phyloP scores from a whole-genome alignment of 2,329 filamentous ascomycete species.

The Parascedosporium putredinis region DNA sequence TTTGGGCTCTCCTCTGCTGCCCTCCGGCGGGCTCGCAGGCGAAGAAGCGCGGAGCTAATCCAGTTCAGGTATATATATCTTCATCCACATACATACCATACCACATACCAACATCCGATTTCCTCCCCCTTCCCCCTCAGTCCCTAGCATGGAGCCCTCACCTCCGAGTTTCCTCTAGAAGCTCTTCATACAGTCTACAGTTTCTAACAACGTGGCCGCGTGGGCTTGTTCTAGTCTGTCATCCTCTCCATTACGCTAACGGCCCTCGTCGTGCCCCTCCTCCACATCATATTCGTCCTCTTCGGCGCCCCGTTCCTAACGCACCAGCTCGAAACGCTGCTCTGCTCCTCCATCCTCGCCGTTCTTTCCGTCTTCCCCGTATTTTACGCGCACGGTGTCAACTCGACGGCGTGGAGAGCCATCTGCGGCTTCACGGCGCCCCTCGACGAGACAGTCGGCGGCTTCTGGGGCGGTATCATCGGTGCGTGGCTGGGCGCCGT shows the following conservation, averaged over 20 bases:
- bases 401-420: conserved; percentile 58
- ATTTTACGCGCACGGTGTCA: conserved; percentile 77
- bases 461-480: conserved; percentile 62
- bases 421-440: conserved; percentile 59
- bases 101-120: too few species aligned
- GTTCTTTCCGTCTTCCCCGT: conserved; percentile 69
- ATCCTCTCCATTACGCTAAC: conserved; percentile 47
- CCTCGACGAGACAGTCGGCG: conserved; percentile 77
- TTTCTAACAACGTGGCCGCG: background rate
- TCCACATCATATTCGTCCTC: conserved; percentile 61
- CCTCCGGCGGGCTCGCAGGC: conserved; percentile 44
- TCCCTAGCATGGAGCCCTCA: too few species aligned
- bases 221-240: conserved; percentile 26
- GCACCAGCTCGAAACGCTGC: conserved; percentile 65
- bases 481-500: conserved; percentile 91
- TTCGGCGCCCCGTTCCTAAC: conserved; percentile 87
- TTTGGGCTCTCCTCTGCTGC: conserved; percentile 52
- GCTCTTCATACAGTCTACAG: background rate
- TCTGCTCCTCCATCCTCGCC: conserved; percentile 73
- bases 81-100: too few species aligned
- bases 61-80: background rate
- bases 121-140: too few species aligned
- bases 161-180: too few species aligned
- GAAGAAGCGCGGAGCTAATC: conserved; percentile 1
- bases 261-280: conserved; percentile 54